These are phyloP conservation scores for Corynascus novoguineensis DNA, from an alignment of 495 filamentous ascomycete genomes.

Conservation along the genomic window DNA sequence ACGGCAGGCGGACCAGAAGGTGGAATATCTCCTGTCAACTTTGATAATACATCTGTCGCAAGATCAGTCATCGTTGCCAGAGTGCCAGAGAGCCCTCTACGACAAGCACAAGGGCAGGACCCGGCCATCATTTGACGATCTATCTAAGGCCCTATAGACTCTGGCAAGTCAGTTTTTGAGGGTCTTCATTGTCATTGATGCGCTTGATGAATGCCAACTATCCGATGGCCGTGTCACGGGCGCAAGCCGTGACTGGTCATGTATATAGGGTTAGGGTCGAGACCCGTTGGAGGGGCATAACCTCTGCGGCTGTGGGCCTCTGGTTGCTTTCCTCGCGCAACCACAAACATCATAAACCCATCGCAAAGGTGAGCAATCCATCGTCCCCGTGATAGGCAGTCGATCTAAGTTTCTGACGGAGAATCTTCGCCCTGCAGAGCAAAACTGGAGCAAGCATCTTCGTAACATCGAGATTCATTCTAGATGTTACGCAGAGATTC, in stretches of 20 bases:
- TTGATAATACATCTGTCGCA: slow-evolving; percentile 35
- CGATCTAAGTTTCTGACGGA: background rate
- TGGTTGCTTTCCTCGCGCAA: too few relatives aligned
- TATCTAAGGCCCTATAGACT: slow-evolving; percentile 22
- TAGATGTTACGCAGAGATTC: slow-evolving; percentile 14
- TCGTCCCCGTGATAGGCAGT: too few relatives aligned
- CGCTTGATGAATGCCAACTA: slow-evolving; percentile 42
- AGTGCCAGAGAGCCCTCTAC: slow-evolving; percentile 26
- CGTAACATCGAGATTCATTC: slow-evolving; percentile 41
- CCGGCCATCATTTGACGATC: slow-evolving; percentile 24
- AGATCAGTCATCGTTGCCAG: slow-evolving; percentile 12
- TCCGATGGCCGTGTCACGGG: too few relatives aligned
- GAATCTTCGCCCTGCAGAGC: slow-evolving; percentile 28
- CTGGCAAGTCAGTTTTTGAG: slow-evolving; percentile 21
- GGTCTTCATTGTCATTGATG: slow-evolving; percentile 43
- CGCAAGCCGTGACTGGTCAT: too few relatives aligned
- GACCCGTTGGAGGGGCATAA: too few relatives aligned
- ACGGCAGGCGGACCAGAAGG: slow-evolving; percentile 25
- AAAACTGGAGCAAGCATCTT: slow-evolving; percentile 28
- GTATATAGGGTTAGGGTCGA: too few relatives aligned
- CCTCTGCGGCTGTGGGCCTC: too few relatives aligned
- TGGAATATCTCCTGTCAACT: slow-evolving; percentile 26
- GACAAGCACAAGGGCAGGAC: slow-evolving; percentile 15
- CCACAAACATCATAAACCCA: too few relatives aligned
- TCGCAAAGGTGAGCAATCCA: too few relatives aligned